Conservation (phyloP, 208 protist genomes). For the Trypanosoma caninum region DNA sequence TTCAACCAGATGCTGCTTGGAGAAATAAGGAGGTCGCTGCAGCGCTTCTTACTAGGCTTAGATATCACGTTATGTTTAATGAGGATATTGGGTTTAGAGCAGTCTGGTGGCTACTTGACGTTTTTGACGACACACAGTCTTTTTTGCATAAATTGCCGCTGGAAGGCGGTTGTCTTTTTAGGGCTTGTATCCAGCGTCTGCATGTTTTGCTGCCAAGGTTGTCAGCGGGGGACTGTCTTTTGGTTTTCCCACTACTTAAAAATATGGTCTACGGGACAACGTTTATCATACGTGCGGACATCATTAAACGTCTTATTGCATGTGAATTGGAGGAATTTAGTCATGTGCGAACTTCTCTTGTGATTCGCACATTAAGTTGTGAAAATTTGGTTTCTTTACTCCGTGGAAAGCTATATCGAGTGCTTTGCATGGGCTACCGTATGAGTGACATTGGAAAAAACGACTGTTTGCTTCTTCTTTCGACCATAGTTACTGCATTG, state of each 20-base stretch:
- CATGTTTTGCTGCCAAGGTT: constrained; percentile 44
- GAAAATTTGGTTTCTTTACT: background rate
- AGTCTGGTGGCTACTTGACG: constrained; percentile 39
- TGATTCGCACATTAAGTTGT: constrained; percentile 5
- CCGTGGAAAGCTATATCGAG: constrained; percentile 11
- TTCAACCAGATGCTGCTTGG: constrained; percentile 1
- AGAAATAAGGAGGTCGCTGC: constrained; percentile 1
- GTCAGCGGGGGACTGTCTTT: constrained; percentile 32
- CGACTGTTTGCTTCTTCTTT: constrained; percentile 22
- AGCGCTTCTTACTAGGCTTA: constrained; percentile 14
- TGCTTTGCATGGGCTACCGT: constrained; percentile 10
- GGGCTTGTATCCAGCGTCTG: constrained; percentile 39
- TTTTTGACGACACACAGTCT: constrained; percentile 20
- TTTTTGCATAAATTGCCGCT: background rate
- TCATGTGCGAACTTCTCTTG: constrained; percentile 9
- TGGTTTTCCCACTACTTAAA: constrained; percentile 21
- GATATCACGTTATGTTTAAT: constrained; percentile 22
- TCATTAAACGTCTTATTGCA: constrained; percentile 27
- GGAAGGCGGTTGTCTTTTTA: constrained; percentile 34
- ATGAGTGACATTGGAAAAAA: constrained; percentile 7
- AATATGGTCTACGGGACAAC: constrained; percentile 30
- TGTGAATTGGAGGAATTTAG: constrained; percentile 12
- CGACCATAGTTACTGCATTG: constrained; percentile 5
- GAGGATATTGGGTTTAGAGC: constrained; percentile 28
- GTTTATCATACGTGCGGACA: constrained; percentile 49